Conservation (phyloP, 1,284 basidiomycete species). For the Inonotus obliquus region DNA sequence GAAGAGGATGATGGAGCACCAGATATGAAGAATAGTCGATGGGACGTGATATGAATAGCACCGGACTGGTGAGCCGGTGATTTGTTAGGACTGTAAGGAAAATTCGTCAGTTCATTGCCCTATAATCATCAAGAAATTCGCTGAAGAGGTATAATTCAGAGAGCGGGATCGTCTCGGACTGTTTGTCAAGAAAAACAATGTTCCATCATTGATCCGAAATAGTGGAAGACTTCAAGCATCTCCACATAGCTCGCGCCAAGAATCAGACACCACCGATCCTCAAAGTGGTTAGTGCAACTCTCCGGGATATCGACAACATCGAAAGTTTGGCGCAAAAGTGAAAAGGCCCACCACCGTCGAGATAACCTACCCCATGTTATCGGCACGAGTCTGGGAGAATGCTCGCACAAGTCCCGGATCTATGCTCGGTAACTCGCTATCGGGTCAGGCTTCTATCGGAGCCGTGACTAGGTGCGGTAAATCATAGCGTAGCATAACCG, state of each 20-base stretch:
- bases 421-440: neutral
- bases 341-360: neutral
- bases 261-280: neutral
- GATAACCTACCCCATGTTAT: neutral
- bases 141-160: neutral
- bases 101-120: neutral
- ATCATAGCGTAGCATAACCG: neutral
- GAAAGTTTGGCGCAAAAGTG: neutral
- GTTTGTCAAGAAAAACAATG: no score
- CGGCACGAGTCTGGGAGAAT: slow-evolving; percentile 2
- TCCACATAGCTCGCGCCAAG: no score
- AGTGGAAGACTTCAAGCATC: no score
- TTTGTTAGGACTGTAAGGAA: slow-evolving; percentile 66
- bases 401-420: slow-evolving; percentile 11
- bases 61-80: slow-evolving; percentile 69
- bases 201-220: no score
- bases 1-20: slow-evolving; percentile 46
- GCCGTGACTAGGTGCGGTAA: neutral
- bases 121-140: neutral
- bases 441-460: neutral
- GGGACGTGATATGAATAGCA: slow-evolving; percentile 73
- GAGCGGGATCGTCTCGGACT: neutral
- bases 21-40: slow-evolving; percentile 83
- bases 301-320: neutral
- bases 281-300: neutral